Conservation (phyloP, 805 yeast genomes). For the Danielia oregonensis region DNA sequence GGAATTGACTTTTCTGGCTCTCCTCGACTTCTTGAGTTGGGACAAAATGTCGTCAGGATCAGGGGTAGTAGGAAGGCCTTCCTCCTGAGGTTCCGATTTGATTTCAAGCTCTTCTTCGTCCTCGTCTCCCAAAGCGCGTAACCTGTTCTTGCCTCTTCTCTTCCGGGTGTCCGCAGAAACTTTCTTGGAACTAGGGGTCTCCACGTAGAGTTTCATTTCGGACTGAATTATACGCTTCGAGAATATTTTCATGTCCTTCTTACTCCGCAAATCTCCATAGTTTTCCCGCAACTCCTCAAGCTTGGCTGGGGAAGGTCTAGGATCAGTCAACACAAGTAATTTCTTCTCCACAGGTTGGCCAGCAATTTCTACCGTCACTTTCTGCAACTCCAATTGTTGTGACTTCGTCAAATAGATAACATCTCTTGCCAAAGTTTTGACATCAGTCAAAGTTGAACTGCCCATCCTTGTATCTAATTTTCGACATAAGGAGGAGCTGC, state of each 20-base stretch:
- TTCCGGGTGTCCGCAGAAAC: constrained; percentile 1
- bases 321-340: constrained; percentile 28
- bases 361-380: constrained; percentile 20
- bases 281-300: constrained; percentile 24
- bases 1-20: constrained; percentile 12
- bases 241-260: constrained; percentile 9
- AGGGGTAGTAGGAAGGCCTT: not conserved
- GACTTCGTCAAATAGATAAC: constrained; percentile 23
- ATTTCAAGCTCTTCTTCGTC: constrained; percentile 1
- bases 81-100: constrained; percentile 1
- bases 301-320: constrained; percentile 26
- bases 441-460: constrained; percentile 29
- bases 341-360: constrained; percentile 29
- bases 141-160: constrained; percentile 9
- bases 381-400: constrained; percentile 21
- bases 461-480: constrained; percentile 28
- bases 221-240: constrained; percentile 9
- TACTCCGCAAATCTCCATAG: constrained; percentile 10
- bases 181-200: constrained; percentile 5
- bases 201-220: constrained; percentile 13
- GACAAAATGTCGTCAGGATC: constrained; percentile 7
- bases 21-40: constrained; percentile 9
- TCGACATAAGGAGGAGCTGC: constrained; percentile 31
- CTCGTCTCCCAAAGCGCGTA: constrained; percentile 11
- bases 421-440: constrained; percentile 38